A percentile compares a stretch with the other conserved stretches of the same genome.
Conservation (phyloP, 495 filamentous ascomycete species). For the Hypomontagnella submonticulosa region DNA sequence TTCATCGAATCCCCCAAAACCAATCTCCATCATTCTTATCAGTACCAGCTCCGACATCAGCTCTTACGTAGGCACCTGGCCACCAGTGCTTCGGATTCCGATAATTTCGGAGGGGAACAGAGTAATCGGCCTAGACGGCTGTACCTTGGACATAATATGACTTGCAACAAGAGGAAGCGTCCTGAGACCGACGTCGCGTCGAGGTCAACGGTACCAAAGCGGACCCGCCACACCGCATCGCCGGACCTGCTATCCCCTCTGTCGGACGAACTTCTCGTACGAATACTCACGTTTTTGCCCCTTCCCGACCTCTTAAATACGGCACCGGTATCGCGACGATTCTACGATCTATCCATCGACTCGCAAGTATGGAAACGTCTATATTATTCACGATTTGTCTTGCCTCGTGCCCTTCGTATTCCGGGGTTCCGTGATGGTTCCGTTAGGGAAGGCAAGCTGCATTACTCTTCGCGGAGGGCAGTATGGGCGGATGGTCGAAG, state of each 20-base stretch:
- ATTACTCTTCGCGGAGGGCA: constrained; percentile 76
- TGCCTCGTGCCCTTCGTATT: constrained; percentile 81
- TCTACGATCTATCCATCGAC: constrained; percentile 79
- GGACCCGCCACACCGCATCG: constrained; percentile 37
- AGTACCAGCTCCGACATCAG: no score
- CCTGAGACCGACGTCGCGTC: constrained; percentile 25
- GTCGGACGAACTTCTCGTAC: constrained; percentile 88
- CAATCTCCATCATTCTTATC: no score
- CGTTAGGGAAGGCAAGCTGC: constrained; percentile 55
- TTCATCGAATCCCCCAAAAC: no score
- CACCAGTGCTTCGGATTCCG: no score
- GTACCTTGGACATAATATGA: constrained; percentile 25
- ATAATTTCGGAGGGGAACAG: no score
- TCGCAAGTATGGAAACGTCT: constrained; percentile 90
- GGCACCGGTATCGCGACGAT: constrained; percentile 82
- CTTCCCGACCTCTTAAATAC: constrained; percentile 74
- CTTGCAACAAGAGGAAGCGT: constrained; percentile 42
- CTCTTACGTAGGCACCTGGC: no score
- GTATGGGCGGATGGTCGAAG: constrained; percentile 80
- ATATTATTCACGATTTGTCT: constrained; percentile 91
- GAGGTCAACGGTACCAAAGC: constrained; percentile 35
- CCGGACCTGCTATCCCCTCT: constrained; percentile 65
- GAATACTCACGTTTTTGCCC: constrained; percentile 81
- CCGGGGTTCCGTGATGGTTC: constrained; percentile 69
- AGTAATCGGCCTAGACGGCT: no score